Evolutionary conservation across 768 basidiomycete genomes (phyloP).

Genomic region (Kwoniella botswanensis): DNA sequence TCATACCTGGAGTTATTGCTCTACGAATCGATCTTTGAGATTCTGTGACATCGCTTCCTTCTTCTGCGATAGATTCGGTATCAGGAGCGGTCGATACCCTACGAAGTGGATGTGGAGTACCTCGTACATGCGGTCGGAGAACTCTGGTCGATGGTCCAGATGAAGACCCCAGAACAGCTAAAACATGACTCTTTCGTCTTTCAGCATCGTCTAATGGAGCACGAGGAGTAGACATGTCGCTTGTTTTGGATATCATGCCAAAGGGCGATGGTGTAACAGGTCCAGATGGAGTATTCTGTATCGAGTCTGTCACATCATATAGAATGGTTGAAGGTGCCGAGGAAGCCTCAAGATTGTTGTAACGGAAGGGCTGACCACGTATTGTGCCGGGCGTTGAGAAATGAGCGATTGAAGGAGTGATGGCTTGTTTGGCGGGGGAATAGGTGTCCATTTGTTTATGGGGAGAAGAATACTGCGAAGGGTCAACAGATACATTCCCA

Average conservation of each 20-base stretch:
- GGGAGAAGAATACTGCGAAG: constrained; percentile 21
- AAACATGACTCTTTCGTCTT: constrained; percentile 48
- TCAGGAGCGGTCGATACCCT: constrained; percentile 35
- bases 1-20: constrained; percentile 14
- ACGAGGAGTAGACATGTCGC: constrained; percentile 42
- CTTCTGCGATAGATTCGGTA: constrained; percentile 38
- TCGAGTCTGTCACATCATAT: constrained; percentile 35
- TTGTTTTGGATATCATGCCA: constrained; percentile 23
- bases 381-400: constrained; percentile 33
- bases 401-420: constrained; percentile 12
- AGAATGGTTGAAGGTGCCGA: constrained; percentile 24
- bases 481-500: background rate
- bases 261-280: constrained; percentile 46
- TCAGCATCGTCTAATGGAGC: constrained; percentile 47
- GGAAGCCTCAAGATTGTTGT: constrained; percentile 1
- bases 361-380: constrained; percentile 10
- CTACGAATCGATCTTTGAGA: background rate
- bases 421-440: constrained; percentile 4
- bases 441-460: constrained; percentile 13
- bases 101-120: constrained; percentile 58
- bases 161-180: constrained; percentile 49
- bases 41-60: constrained; percentile 16
- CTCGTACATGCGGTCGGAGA: constrained; percentile 25
- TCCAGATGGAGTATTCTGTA: constrained; percentile 29
- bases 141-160: constrained; percentile 31